phyloP scores from a whole-genome alignment of 1,139 yeast species.

The Suhomyces kunorum region DNA sequence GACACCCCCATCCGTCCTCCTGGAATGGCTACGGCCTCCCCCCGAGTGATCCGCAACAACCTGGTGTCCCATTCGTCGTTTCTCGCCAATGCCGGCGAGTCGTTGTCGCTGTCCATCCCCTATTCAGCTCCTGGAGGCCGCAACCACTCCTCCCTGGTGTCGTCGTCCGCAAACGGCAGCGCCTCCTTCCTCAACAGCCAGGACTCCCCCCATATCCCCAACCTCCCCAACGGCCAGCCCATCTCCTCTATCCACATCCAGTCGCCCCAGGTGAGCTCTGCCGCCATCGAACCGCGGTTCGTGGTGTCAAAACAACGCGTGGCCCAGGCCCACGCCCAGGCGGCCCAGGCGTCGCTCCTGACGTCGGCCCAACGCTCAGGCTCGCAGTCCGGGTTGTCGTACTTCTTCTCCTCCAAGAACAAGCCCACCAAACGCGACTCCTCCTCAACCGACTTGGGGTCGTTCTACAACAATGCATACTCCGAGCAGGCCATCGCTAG shows the following conservation, averaged over 20 bases:
- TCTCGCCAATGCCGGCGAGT: conserved; percentile 39
- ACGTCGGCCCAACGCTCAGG: conserved; percentile 36
- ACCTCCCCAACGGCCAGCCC: conserved; percentile 54
- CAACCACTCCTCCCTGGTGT: conserved; percentile 18
- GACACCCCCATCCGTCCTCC: conserved; percentile 32
- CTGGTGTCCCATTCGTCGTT: conserved; percentile 48
- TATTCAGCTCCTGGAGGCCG: conserved; percentile 72
- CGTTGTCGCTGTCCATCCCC: conserved; percentile 66
- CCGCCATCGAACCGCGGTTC: conserved; percentile 68
- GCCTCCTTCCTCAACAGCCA: conserved; percentile 9
- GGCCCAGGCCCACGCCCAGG: conserved; percentile 50
- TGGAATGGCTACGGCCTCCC: conserved; percentile 31
- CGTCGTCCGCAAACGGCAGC: conserved; percentile 7
- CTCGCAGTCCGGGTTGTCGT: conserved; percentile 54
- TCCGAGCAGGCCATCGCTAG: conserved; percentile 36
- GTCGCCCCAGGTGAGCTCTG: conserved; percentile 60
- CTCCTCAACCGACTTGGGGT: conserved; percentile 47
- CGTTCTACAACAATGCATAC: conserved; percentile 46
- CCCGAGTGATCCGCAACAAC: conserved; percentile 45
- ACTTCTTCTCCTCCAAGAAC: conserved; percentile 42
- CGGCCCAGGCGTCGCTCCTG: conserved; percentile 37
- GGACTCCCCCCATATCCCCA: conserved; percentile 38
- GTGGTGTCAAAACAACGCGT: conserved; percentile 72
- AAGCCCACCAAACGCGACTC: conserved; percentile 27
- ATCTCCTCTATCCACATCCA: conserved; percentile 64